phyloP scores from a whole-genome alignment of 208 protist species.

The Acanthamoeba triangularis region DNA sequence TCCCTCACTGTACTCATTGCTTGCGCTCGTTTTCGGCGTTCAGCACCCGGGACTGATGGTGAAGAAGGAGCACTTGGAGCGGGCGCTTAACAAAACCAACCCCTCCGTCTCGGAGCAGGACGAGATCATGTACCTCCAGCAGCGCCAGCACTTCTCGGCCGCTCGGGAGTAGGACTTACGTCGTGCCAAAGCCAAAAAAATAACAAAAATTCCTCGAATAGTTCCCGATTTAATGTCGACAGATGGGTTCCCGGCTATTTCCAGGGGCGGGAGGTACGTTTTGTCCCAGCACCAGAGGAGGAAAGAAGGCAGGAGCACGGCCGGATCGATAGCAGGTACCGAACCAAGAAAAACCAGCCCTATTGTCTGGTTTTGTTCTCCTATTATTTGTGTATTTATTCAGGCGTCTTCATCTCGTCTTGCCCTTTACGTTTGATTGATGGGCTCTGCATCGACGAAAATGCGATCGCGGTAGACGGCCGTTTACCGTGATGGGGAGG shows the following conservation, averaged over 20 bases:
- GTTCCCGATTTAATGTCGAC: too few species aligned
- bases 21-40: neutral
- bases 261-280: neutral
- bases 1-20: neutral
- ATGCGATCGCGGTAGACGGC: too few species aligned
- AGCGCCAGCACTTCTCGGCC: neutral
- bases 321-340: neutral
- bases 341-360: neutral
- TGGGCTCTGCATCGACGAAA: too few species aligned
- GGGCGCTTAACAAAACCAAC: conserved; percentile 3
- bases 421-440: too few species aligned
- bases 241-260: too few species aligned
- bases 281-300: conserved; percentile 28
- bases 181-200: too few species aligned
- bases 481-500: too few species aligned
- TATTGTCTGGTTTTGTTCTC: neutral
- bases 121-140: neutral
- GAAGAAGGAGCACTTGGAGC: conserved; percentile 51
- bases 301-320: neutral
- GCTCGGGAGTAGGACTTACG: too few species aligned
- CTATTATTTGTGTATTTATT: neutral
- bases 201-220: too few species aligned
- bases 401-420: too few species aligned
- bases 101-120: conserved; percentile 64
- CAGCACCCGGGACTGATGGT: conserved; percentile 30